Evolutionary conservation across 148 eudicot species (phyloP), one percentile per base, ranked within the genome.

Genomic region (Diospyros kaki): DNA sequence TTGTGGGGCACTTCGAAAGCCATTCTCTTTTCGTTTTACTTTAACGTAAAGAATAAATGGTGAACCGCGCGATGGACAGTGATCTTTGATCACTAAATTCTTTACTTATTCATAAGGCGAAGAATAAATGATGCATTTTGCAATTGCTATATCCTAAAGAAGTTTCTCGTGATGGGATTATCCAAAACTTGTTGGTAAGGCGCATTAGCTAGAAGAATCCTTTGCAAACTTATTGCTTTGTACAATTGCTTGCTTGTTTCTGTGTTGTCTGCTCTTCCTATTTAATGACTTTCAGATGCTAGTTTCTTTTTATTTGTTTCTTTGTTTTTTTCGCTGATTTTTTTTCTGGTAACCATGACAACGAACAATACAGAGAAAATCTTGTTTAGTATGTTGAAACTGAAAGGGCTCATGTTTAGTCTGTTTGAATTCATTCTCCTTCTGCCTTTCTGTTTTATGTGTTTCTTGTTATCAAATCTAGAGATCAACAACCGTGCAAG

Each of bases 151-250:
- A 51, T 9, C 71, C 9, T 68, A 48, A 3, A 67, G 62, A 28
- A 54, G 58, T 55, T 39, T 55, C 4, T 52, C 39, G 54, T 48
- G 39, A 42, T 42, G 50, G 18, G 73, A 55, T 55, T 71, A 54
- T 71, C 60, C 9, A 1, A 54, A 53, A 39, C 46, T 39, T 52
- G 9, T 63, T 71, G 74, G 74, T 71, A 41, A 42, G 62, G 43
- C 40, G 14, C 8, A 38, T 69, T 69, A 53, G 59, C 61, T 70
- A 2, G 28, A 68, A 50, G 11, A 18, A 17, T 28, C 28, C 52
- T 50, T 40, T 46, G 40, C 50, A 18, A 66, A 66, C 11, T 15
- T 67, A 52, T 67, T 67, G 56, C 45, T 67, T 17, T 54, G 71
- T 40, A 67, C 39, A 67, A 67, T 48, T 44, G 13, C 5, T 39